Evolutionary conservation across 2,329 filamentous ascomycete genomes (phyloP), one percentile per base, ranked within the genome.

Genomic region (Rhynchosporium graminicola): DNA sequence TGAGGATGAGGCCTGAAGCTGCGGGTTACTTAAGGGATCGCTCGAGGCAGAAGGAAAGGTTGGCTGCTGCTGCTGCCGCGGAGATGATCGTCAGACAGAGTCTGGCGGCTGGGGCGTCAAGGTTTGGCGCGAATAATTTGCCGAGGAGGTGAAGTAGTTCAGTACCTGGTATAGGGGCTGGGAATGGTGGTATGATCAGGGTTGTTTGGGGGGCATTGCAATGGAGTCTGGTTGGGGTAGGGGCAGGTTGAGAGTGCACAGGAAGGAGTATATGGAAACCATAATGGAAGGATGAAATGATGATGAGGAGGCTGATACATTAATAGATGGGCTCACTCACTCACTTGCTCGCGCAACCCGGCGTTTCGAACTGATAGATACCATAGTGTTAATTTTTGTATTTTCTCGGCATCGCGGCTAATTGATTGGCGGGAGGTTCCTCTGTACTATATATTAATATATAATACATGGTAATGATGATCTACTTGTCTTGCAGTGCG

Each of bases 11-110:
- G 52, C 92, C 92, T 2, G 95, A 98, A 78, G 95, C 95, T 3
- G 84, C 87, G 55, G 80, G 85, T 40, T 99, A 99, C 76, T 81
- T 99, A 64, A 91, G 91, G 72, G 94, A 98, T 76, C 82, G 95
- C 47, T 93, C 92, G 74, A 84, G 95, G 67, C 95, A 99, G 75
- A 96, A 96, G 80, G 95, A 98, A 79, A 84, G 95, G 67, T 86
- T 97, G 73, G 91, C 92, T 4, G 93, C 94, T 1, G 88, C 92
- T 5, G 91, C 92, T 20, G 94, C 94, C 0, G 95, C 95, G 3
- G 93, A 96, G 72, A 86, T 93, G 76, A 99, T 99, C 77, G 94
- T 99, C 59, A 87, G 90, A 74, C 93, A 97, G 79, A 98, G 94
- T 77, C 84, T 97, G 62, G 83, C 86, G 74, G 80, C 83, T 36